These are phyloP conservation scores for Tanacetum coccineum DNA, from an alignment of 129 eudicot species.

Conservation along the genomic window DNA sequence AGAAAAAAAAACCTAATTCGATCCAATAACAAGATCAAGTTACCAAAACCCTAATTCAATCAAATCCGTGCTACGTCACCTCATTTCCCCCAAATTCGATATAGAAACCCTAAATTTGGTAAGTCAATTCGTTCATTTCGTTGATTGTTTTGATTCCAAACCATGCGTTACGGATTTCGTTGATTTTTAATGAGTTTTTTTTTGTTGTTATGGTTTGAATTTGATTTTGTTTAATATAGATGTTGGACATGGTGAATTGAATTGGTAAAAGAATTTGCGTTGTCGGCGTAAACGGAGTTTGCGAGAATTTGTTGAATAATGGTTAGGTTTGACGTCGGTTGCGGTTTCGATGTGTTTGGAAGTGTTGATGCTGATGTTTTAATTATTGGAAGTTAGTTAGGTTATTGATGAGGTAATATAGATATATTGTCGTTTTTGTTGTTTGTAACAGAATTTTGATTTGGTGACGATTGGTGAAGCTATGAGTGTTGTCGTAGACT, in stretches of 20 bases:
- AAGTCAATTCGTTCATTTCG: conserved; percentile 34
- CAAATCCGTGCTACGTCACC: conserved; percentile 17
- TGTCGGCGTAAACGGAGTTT: background rate
- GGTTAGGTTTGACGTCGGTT: background rate
- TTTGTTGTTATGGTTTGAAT: conserved; percentile 20
- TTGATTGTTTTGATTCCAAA: background rate
- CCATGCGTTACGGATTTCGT: background rate
- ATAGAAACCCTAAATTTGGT: conserved; percentile 32
- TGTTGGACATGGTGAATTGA: conserved; percentile 17
- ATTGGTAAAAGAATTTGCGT: background rate
- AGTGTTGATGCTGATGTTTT: no score
- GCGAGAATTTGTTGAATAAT: background rate
- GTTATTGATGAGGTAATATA: conserved; percentile 1
- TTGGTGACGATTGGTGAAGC: no score
- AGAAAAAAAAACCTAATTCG: conserved; percentile 25
- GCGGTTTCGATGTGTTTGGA: background rate
- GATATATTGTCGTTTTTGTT: background rate
- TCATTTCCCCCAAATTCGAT: conserved; percentile 17
- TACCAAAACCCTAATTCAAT: conserved; percentile 34
- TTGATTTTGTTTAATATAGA: conserved; percentile 18
- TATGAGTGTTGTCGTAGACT: conserved; percentile 15
- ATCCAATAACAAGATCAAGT: conserved; percentile 24
- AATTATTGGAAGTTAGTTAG: no score
- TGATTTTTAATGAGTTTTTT: conserved; percentile 17
- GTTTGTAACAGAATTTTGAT: background rate